Percentiles rank a stretch among this genome's conserved stretches.
phyloP scores from a whole-genome alignment of 1,139 yeast genomes.

The Petasospora rhodanensis region DNA sequence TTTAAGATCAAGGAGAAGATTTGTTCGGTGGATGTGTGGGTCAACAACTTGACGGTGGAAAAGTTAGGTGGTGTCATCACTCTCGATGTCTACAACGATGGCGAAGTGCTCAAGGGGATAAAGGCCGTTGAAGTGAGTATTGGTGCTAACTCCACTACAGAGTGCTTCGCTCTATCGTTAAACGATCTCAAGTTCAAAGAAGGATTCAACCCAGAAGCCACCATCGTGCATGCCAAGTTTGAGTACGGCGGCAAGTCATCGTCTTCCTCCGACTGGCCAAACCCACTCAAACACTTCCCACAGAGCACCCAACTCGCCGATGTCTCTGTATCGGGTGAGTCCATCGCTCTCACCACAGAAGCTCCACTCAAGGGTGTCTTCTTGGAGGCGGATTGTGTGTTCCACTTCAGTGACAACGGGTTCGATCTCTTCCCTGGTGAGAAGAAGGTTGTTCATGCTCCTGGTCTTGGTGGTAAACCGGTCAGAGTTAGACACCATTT shows the following conservation, averaged over 20 bases:
- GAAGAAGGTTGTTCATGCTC: neutral
- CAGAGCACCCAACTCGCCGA: slow-evolving; percentile 22
- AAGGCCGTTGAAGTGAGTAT: neutral
- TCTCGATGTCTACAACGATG: slow-evolving; percentile 2
- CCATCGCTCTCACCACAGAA: slow-evolving; percentile 2
- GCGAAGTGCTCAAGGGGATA: neutral
- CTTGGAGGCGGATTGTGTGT: slow-evolving; percentile 8
- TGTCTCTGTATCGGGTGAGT: slow-evolving; percentile 1
- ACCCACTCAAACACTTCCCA: slow-evolving; percentile 42
- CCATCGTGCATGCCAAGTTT: slow-evolving; percentile 7
- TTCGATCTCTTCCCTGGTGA: slow-evolving; percentile 18
- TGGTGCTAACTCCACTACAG: slow-evolving; percentile 8
- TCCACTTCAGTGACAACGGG: slow-evolving; percentile 14
- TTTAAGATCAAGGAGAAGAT: slow-evolving; percentile 9
- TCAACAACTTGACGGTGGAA: slow-evolving; percentile 7
- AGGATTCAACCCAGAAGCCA: neutral
- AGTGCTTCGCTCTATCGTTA: slow-evolving; percentile 3
- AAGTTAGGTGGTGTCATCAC: slow-evolving; percentile 1
- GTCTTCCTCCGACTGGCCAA: slow-evolving; percentile 50
- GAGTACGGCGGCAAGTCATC: slow-evolving; percentile 16
- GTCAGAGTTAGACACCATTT: neutral
- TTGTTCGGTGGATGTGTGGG: slow-evolving; percentile 7
- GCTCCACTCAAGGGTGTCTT: slow-evolving; percentile 12
- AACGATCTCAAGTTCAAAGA: slow-evolving; percentile 4
- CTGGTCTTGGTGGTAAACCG: neutral